Evolutionary conservation across 2,329 filamentous ascomycete species (phyloP).

Genomic region (Didymosphaeria variabile): DNA sequence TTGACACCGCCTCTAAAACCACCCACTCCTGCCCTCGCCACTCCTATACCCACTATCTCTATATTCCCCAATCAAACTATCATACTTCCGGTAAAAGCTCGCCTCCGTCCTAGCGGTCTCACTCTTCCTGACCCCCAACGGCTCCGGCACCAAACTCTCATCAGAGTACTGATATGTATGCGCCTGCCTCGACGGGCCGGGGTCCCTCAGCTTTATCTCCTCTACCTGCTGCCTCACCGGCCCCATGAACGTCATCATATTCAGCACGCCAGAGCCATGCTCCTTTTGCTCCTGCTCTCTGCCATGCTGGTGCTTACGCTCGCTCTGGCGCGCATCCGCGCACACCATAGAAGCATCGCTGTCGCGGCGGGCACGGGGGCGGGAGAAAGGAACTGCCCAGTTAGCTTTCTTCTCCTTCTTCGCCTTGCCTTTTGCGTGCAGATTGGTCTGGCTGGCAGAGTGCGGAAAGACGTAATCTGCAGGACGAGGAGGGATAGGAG

Average conservation of each 20-base stretch:
- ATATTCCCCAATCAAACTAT: conserved; percentile 4
- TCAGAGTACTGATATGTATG: not conserved
- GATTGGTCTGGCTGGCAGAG: not conserved
- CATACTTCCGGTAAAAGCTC: not conserved
- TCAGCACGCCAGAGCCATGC: not conserved
- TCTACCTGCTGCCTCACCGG: not conserved
- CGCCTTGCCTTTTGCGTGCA: not conserved
- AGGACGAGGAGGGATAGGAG: conserved; percentile 3
- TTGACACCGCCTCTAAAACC: not conserved
- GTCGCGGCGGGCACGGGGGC: not conserved
- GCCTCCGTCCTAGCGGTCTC: not conserved
- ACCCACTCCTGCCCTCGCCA: not conserved
- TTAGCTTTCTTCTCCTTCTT: conserved; percentile 6
- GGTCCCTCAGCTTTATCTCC: not conserved
- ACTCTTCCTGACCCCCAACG: not conserved
- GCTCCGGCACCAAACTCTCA: not conserved
- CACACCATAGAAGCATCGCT: conserved; percentile 6
- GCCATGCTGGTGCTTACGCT: not conserved
- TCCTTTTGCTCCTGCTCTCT: not conserved
- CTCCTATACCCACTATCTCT: not conserved
- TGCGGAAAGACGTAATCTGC: not conserved
- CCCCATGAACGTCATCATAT: not conserved
- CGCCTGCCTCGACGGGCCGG: not conserved
- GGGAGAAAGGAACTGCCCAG: conserved; percentile 1
- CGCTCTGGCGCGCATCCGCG: not conserved